Base-by-base conservation (phyloP, 139 green algal species). In the Coelastrella sp. region DNA sequence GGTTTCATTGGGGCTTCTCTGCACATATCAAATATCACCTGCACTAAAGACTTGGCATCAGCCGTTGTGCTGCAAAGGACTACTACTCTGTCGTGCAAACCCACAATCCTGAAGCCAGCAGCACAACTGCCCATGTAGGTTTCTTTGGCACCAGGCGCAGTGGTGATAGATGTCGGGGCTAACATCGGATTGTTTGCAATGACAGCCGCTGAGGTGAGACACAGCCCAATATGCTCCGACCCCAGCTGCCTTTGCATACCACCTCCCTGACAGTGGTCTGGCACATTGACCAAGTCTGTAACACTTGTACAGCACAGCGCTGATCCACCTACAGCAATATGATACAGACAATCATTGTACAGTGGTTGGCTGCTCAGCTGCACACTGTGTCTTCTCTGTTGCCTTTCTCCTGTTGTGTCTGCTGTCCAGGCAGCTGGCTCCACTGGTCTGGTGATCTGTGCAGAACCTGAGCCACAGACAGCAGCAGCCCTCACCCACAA, bases 161-260 rank as follows among this genome's bases (percentile, higher is more conserved):
- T 34, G 25, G 87, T 94, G 2, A 37, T 94, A 5, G 91, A 94
- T 82, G 83, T 94, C 2, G 90, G 90, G 4, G 90, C 80, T 40
- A 93, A 94, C 84, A 89, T 92, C 40, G 89, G 89, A 7, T 30
- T 94, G 43, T 94, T 94, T 69, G 51, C 85, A 8, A 32, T 81
- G 32, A 79, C 50, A 35, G 81, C 90, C 6, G 85, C 88, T 25
- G 69, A 89, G 13, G 32, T 62, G 17, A 53, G 68, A 2, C 25
- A 8, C 30, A 6, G 7, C 23, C 35, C 30, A 69, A 30, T n/a
- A n/a, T n/a, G n/a, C n/a, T n/a, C 7, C 68, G 8, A 35, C 23
- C 7, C 7, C 57, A n/a, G 41, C 7, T 37, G n/a, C 32, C 32
- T 68, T 19, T 50, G 32, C 35, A 38, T 30, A 57, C 45, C 45